These are phyloP conservation scores for Coleophoma crateriformis DNA, from an alignment of 2,329 filamentous ascomycete species.

Conservation along the genomic window DNA sequence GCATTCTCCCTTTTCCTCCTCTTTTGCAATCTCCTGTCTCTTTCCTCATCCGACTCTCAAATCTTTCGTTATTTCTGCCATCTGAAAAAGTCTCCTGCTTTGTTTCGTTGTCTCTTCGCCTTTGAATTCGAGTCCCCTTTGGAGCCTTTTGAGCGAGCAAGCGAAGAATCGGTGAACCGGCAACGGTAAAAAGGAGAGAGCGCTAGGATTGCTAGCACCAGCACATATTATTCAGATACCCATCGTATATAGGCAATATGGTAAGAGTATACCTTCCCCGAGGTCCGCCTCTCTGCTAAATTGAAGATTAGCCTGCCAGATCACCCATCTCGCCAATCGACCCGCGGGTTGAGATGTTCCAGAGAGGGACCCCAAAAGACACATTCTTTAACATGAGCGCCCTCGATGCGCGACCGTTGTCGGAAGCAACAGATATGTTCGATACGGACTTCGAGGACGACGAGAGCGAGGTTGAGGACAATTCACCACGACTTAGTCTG, in stretches of 20 bases:
- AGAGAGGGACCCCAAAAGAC: constrained; percentile 42
- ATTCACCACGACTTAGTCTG: constrained; percentile 61
- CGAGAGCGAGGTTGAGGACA: constrained; percentile 46
- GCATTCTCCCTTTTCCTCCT: constrained; percentile 8
- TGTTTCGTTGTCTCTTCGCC: constrained; percentile 4
- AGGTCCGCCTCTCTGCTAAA: constrained; percentile 12
- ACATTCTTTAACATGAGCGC: constrained; percentile 57
- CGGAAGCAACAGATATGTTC: constrained; percentile 70
- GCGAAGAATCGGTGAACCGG: constrained; percentile 15
- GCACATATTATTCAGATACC: no score
- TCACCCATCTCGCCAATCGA: constrained; percentile 22
- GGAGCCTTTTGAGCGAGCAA: no score
- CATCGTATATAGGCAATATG: constrained; percentile 14
- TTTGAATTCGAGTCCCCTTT: no score
- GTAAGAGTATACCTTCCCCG: constrained; percentile 8
- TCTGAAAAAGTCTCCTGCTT: constrained; percentile 15
- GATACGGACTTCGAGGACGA: constrained; percentile 70
- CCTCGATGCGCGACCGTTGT: constrained; percentile 52
- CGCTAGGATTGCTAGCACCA: constrained; percentile 1
- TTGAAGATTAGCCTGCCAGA: constrained; percentile 13
- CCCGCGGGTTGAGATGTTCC: constrained; percentile 35
- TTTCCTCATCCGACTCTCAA: constrained; percentile 11
- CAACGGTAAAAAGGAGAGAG: constrained; percentile 22
- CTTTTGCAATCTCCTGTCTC: constrained; percentile 15
- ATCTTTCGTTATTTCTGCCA: constrained; percentile 8